Evolutionary conservation across 371 early-diverging fungal species (phyloP), one percentile per base, ranked within the genome.

Genomic region (Rhizopus sp.): DNA sequence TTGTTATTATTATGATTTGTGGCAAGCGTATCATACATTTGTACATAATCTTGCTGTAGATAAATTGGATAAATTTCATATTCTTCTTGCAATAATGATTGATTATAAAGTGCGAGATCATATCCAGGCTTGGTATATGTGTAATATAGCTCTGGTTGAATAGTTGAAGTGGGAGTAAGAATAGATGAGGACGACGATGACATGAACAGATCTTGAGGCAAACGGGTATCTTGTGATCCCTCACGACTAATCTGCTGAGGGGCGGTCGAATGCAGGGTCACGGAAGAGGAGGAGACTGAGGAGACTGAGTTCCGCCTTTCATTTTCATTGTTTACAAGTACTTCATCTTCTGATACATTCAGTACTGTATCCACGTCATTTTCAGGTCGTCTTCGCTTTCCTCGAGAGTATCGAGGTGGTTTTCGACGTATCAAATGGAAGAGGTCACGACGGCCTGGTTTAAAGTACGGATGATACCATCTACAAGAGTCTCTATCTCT

Each of bases 391-490:
- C 46, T 34, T 55, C 60, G 42, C 23, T 67, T 68, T 48, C 64
- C 57, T 34, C 72, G 65, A 15, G 64, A 45, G 53, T 73, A 69
- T 15, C 67, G 68, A n/a, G 78, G 68, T 13, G 72, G 62, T 50
- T 74, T 73, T 44, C 79, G 64, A 7, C 72, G 67, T 46, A 79
- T 79, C 38, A 75, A 57, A 54, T 73, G 69, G 45, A 76, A 69
- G 30, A 79, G 55, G 49, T 79, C 79, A 32, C 64, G 64, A 33
- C 74, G 48, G 3, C 66, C 64, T 29, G 76, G 79, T 9, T 68
- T 64, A 41, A 79, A 79, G 50, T 79, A 59, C 5, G 62, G 51
- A 55, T 79, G 79, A 44, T 75, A 68, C 72, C 76, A 79, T 33
- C 76, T 65, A 49, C 79, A 79, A 6, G 68, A 67, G 30, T 76